phyloP scores from a whole-genome alignment of 2,329 filamentous ascomycete genomes.

The Penicillium sp. region DNA sequence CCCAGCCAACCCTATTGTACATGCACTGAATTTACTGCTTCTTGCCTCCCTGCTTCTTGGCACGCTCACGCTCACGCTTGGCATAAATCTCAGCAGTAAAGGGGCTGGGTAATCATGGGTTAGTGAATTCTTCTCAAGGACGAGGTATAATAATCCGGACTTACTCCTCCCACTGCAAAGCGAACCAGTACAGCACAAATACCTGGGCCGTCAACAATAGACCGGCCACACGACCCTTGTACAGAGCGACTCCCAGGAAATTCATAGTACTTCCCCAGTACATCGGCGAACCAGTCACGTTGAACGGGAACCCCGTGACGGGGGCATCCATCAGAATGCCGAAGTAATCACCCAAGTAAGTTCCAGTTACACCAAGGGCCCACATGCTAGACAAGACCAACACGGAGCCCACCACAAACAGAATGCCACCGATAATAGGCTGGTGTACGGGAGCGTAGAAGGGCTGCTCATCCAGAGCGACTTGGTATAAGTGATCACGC shows the following conservation, averaged over 20 bases:
- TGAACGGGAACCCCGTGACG: slow-evolving; percentile 95
- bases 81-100: slow-evolving; percentile 93
- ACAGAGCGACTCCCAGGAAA: slow-evolving; percentile 83
- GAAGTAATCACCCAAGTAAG: slow-evolving; percentile 97
- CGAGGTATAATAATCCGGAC: slow-evolving; percentile 20
- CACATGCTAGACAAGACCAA: slow-evolving; percentile 89
- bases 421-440: slow-evolving; percentile 65
- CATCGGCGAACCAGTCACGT: slow-evolving; percentile 87
- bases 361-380: slow-evolving; percentile 89
- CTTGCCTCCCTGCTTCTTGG: slow-evolving; percentile 42
- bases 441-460: slow-evolving; percentile 70
- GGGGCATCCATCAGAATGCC: slow-evolving; percentile 95
- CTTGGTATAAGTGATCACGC: slow-evolving; percentile 85
- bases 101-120: slow-evolving; percentile 52
- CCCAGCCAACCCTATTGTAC: slow-evolving; percentile 19
- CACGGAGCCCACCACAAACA: slow-evolving; percentile 75
- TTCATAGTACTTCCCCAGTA: slow-evolving; percentile 92
- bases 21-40: slow-evolving; percentile 30
- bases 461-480: slow-evolving; percentile 74
- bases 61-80: slow-evolving; percentile 57
- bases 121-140: background rate
- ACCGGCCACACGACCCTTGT: slow-evolving; percentile 85
- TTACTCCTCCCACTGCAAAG: slow-evolving; percentile 80
- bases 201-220: slow-evolving; percentile 75
- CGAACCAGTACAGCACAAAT: slow-evolving; percentile 74